phyloP scores from a whole-genome alignment of 208 protist genomes.

The Acanthamoeba lenticulata region DNA sequence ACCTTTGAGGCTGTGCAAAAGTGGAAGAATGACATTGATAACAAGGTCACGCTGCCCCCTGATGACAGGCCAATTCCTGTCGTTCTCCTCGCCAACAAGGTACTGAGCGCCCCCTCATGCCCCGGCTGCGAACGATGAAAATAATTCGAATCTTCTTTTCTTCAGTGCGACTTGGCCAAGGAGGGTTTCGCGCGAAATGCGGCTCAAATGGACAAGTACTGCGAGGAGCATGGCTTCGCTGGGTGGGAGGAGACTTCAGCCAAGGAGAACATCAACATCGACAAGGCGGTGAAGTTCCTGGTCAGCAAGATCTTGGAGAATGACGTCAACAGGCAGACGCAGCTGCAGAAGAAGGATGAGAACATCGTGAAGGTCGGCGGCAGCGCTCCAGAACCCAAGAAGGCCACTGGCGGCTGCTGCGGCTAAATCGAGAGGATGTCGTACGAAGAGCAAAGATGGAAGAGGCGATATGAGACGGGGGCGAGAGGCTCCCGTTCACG shows the following conservation, averaged over 20 bases:
- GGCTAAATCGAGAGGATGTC: background rate
- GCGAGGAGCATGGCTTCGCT: slow-evolving; percentile 80
- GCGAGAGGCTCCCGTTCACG: background rate
- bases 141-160: background rate
- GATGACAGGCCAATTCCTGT: slow-evolving; percentile 82
- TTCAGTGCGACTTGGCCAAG: slow-evolving; percentile 81
- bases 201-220: slow-evolving; percentile 82
- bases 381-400: background rate
- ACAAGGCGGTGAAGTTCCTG: slow-evolving; percentile 82
- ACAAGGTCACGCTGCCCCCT: slow-evolving; percentile 80
- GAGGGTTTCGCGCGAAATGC: slow-evolving; percentile 77
- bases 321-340: slow-evolving; percentile 66
- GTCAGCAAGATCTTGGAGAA: slow-evolving; percentile 83
- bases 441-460: background rate
- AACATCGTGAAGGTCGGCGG: slow-evolving; percentile 50
- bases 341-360: slow-evolving; percentile 5
- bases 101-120: background rate
- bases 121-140: background rate
- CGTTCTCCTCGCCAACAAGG: slow-evolving; percentile 85
- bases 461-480: background rate
- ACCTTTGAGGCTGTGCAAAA: slow-evolving; percentile 87
- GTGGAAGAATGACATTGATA: slow-evolving; percentile 87
- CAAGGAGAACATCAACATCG: slow-evolving; percentile 85
- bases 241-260: slow-evolving; percentile 85
- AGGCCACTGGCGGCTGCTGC: background rate